A percentile compares a stretch with the other conserved stretches of the same genome.
Conservation (phyloP, 768 basidiomycete species). For the Daedalea quercina region DNA sequence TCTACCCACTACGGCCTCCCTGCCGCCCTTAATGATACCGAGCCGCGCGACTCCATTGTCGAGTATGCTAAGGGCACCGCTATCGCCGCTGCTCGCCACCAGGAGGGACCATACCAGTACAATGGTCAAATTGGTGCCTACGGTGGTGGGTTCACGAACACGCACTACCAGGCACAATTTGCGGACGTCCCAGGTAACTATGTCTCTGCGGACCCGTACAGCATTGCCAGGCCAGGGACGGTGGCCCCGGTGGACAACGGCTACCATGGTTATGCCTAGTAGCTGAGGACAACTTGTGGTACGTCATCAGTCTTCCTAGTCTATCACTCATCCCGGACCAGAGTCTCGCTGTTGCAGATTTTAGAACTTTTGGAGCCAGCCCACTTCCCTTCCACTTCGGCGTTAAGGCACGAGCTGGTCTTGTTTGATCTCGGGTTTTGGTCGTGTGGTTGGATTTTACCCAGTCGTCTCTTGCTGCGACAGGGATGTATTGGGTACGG, state of each 20-base stretch:
- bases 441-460: background rate
- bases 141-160: constrained; percentile 3
- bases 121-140: constrained; percentile 11
- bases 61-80: constrained; percentile 24
- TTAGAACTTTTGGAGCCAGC: background rate
- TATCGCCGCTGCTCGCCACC: constrained; percentile 17
- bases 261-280: background rate
- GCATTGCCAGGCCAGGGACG: constrained; percentile 3
- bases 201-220: constrained; percentile 15
- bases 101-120: constrained; percentile 20
- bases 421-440: background rate
- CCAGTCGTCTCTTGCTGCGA: background rate
- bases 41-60: constrained; percentile 18
- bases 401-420: background rate
- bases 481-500: background rate
- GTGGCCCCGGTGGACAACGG: constrained; percentile 6
- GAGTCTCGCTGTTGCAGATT: background rate
- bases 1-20: constrained; percentile 20
- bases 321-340: background rate
- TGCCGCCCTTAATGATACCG: constrained; percentile 14
- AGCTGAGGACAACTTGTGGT: background rate
- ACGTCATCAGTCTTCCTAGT: background rate
- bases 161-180: constrained; percentile 4
- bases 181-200: constrained; percentile 4
- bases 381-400: background rate